A percentile compares a stretch with the other conserved stretches of the same genome.
Evolutionary conservation across 805 yeast species (phyloP).

Genomic region (Metschnikowia rubicola): DNA sequence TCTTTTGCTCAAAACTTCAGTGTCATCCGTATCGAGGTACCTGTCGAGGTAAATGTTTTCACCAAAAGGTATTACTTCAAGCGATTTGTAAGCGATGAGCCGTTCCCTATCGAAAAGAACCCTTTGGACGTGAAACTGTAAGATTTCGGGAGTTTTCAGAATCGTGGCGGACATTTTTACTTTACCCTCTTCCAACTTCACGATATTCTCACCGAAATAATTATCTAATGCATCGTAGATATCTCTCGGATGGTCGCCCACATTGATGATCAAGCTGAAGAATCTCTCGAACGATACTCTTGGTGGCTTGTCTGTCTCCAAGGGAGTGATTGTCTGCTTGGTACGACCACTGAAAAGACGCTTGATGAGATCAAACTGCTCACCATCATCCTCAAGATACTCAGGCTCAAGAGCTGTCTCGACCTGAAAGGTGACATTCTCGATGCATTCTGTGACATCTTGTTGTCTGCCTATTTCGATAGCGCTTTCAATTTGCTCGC

Average conservation of each 20-base stretch:
- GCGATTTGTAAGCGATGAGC: slow-evolving; percentile 74
- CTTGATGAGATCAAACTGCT: slow-evolving; percentile 80
- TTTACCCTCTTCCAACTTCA: slow-evolving; percentile 65
- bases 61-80: slow-evolving; percentile 77
- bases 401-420: slow-evolving; percentile 82
- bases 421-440: slow-evolving; percentile 84
- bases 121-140: slow-evolving; percentile 91
- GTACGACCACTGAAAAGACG: slow-evolving; percentile 81
- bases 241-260: slow-evolving; percentile 83
- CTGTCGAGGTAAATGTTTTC: slow-evolving; percentile 82
- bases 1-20: slow-evolving; percentile 48
- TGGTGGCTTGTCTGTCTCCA: slow-evolving; percentile 27
- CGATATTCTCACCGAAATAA: slow-evolving; percentile 70
- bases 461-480: slow-evolving; percentile 87
- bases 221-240: slow-evolving; percentile 88
- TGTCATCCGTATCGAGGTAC: slow-evolving; percentile 69
- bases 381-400: slow-evolving; percentile 62
- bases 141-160: slow-evolving; percentile 67
- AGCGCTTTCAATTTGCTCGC: slow-evolving; percentile 70
- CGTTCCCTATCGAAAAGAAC: slow-evolving; percentile 81
- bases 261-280: slow-evolving; percentile 76
- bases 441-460: slow-evolving; percentile 96
- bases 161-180: slow-evolving; percentile 74
- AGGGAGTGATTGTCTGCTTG: slow-evolving; percentile 67
- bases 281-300: slow-evolving; percentile 61